These are phyloP conservation scores for Pleurotus citrinopileatus DNA, from an alignment of 768 basidiomycete species.

Conservation along the genomic window DNA sequence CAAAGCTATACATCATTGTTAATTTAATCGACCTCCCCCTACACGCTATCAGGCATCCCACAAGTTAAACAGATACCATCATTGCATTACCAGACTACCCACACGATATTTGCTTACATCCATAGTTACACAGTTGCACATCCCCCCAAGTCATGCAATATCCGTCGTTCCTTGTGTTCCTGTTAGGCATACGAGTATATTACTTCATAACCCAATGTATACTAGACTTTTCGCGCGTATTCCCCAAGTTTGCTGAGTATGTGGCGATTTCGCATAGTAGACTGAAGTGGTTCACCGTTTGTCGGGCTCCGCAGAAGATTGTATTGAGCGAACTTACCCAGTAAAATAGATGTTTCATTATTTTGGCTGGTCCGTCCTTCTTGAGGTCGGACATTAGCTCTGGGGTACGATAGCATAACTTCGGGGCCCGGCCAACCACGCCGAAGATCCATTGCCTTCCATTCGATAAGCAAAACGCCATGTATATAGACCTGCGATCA, in stretches of 20 bases:
- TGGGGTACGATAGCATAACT: background rate
- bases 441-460: slow-evolving; percentile 4
- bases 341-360: slow-evolving; percentile 7
- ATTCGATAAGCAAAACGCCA: slow-evolving; percentile 1
- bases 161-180: background rate
- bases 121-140: background rate
- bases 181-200: background rate
- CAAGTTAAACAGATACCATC: background rate
- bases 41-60: background rate
- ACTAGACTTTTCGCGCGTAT: background rate
- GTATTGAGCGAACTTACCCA: slow-evolving; percentile 1
- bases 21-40: too few species aligned
- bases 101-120: background rate
- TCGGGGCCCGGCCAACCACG: background rate
- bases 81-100: background rate
- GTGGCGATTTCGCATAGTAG: slow-evolving; percentile 1
- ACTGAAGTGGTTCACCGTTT: background rate
- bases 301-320: background rate
- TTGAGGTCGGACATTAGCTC: background rate
- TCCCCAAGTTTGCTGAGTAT: slow-evolving; percentile 1
- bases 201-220: background rate
- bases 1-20: too few species aligned
- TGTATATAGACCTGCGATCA: background rate
- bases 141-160: too few species aligned
- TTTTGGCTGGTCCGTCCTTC: background rate